Percentiles rank a stretch among this genome's conserved stretches.
phyloP scores from a whole-genome alignment of 345 rosid species.

The Pistacia vera region DNA sequence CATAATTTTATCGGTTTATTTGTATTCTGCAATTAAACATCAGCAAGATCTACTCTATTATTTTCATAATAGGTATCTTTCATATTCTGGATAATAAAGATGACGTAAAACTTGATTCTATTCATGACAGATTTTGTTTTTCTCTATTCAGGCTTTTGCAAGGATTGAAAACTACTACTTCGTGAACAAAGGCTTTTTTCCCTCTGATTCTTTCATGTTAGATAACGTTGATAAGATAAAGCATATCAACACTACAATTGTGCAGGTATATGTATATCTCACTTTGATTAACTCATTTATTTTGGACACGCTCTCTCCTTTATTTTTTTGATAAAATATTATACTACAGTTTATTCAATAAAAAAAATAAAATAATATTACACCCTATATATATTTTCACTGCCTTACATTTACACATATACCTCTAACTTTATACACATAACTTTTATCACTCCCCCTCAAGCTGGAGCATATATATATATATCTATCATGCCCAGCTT shows the following conservation, averaged over 20 bases:
- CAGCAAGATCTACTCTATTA: background rate
- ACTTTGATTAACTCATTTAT: background rate
- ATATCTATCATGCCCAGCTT: no score
- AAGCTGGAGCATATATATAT: no score
- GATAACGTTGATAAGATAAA: conserved; percentile 87
- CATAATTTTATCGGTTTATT: background rate
- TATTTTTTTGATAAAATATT: background rate
- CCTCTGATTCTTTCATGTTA: conserved; percentile 75
- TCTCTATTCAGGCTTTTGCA: conserved; percentile 81
- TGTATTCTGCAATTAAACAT: background rate
- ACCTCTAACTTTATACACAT: no score
- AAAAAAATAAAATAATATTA: no score
- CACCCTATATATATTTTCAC: no score
- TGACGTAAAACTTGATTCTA: background rate
- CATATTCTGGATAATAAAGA: background rate
- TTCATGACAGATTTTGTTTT: conserved; percentile 8
- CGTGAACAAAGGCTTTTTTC: conserved; percentile 78
- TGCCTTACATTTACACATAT: no score
- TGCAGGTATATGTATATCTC: conserved; percentile 63
- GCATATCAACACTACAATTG: conserved; percentile 79
- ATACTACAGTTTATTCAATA: no score
- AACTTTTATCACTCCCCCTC: no score
- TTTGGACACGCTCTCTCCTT: conserved; percentile 1
- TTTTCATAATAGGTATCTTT: background rate
- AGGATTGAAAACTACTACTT: conserved; percentile 85